phyloP scores from a whole-genome alignment of 768 basidiomycete species.

The Lactarius quietus region DNA sequence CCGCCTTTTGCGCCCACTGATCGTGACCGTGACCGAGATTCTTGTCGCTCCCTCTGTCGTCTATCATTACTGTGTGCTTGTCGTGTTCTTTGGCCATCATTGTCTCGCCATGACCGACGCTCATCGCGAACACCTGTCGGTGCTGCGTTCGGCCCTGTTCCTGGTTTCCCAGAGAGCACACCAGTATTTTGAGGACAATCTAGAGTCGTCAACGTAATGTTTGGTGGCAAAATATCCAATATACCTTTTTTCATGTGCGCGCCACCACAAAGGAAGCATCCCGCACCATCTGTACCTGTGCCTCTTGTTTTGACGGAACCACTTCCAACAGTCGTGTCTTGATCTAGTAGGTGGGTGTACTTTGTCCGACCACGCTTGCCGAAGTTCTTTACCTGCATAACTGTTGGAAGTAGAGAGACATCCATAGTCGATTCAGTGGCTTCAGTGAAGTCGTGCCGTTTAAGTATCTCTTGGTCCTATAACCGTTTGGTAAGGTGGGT shows the following conservation, averaged over 20 bases:
- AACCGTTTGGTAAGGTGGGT: conserved; percentile 19
- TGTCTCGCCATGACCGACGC: conserved; percentile 28
- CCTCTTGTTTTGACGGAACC: conserved; percentile 58
- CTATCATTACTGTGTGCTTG: conserved; percentile 12
- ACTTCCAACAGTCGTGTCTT: conserved; percentile 72
- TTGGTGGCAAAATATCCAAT: neutral
- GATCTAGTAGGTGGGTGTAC: conserved; percentile 93
- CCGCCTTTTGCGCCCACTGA: conserved; percentile 28
- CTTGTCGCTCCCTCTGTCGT: conserved; percentile 27
- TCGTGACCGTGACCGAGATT: conserved; percentile 33
- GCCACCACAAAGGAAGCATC: conserved; percentile 93
- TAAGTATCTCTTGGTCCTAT: conserved; percentile 86
- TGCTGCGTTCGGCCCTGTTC: conserved; percentile 35
- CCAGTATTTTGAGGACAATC: conserved; percentile 38
- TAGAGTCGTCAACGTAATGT: conserved; percentile 12
- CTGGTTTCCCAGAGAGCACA: conserved; percentile 29
- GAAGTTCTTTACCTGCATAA: conserved; percentile 97
- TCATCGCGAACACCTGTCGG: conserved; percentile 28
- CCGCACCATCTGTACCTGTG: conserved; percentile 51
- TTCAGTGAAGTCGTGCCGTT: conserved; percentile 81
- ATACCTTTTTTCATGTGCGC: conserved; percentile 89
- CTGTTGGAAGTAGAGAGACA: conserved; percentile 82
- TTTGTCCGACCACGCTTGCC: conserved; percentile 90
- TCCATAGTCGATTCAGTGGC: conserved; percentile 88
- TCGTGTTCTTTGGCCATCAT: conserved; percentile 20